Conservation (phyloP, 495 filamentous ascomycete species). For the Xylaria acuta region DNA sequence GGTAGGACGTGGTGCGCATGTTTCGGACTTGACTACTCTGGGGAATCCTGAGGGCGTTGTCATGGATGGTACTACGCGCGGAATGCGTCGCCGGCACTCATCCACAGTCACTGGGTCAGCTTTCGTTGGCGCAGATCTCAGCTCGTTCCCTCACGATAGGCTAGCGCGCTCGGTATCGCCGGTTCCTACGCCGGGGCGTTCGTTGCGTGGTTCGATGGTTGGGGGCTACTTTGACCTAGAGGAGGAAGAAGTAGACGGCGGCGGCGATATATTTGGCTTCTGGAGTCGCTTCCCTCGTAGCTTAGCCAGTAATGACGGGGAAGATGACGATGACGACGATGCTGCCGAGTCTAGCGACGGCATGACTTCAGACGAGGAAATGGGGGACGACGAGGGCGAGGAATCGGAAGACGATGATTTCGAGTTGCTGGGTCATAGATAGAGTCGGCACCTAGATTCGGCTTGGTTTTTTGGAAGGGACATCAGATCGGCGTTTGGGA, state of each 20-base stretch:
- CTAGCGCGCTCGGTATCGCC: conserved; percentile 50
- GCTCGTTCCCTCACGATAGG: conserved; percentile 43
- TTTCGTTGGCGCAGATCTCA: conserved; percentile 34
- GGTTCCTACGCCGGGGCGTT: conserved; percentile 25
- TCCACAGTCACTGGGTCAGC: conserved; percentile 38
- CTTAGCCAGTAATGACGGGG: conserved; percentile 37
- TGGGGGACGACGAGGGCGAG: conserved; percentile 58
- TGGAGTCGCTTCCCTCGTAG: conserved; percentile 61
- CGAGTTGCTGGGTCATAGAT: conserved; percentile 75
- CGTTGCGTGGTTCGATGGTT: conserved; percentile 28
- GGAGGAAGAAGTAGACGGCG: conserved; percentile 53
- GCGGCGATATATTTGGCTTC: conserved; percentile 67
- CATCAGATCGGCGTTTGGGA: conserved; percentile 26
- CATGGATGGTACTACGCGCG: conserved; percentile 28
- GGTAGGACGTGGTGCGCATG: conserved; percentile 35
- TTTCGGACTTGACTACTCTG: conserved; percentile 30
- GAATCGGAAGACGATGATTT: conserved; percentile 67
- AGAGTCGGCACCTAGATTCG: conserved; percentile 33
- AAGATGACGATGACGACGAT: conserved; percentile 46
- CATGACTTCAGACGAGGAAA: conserved; percentile 52
- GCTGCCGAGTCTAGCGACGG: conserved; percentile 35
- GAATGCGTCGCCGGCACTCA: conserved; percentile 43
- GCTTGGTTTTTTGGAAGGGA: conserved; percentile 23
- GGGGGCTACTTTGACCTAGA: conserved; percentile 33
- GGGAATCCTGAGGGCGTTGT: conserved; percentile 18